Evolutionary conservation across 495 filamentous ascomycete genomes (phyloP), one percentile per base, ranked within the genome.

Genomic region (Lineolata rhizophorae): DNA sequence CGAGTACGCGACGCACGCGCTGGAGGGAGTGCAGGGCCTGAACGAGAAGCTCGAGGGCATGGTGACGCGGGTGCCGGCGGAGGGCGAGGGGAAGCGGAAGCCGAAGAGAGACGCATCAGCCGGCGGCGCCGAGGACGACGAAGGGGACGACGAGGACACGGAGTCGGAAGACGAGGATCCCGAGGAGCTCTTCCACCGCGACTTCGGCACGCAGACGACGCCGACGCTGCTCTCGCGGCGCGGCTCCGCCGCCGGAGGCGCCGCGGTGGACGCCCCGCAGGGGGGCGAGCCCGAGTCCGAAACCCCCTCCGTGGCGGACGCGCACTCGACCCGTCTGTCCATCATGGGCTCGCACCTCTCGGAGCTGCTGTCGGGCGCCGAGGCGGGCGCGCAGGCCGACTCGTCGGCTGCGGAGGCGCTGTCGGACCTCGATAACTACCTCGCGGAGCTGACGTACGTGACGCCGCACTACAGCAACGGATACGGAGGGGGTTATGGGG

Each of bases 141-240:
- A 32, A 8, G 9, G 9, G 9, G 16, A 5, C n/a, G 64, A 64
- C 39, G 57, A 19, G 18, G 30, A 32, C 19, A 6, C 5, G 9
- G 16, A 5, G 15, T 21, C 30, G 9, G 21, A 58, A 20, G 66
- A 56, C 30, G 69, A 62, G 2, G 72, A 77, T 45, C 78, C 80
- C 0, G 76, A 78, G 2, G 80, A 90, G 48, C 68, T 93, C 37
- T 97, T 85, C 60, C 80, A 91, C 52, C 68, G 83, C 9, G 85
- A 94, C 41, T 62, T 81, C 27, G 81, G 73, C 16, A 81, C 82
- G 1, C 87, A 97, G 46, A 93, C 84, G 0, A 76, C 70, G 0
- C 68, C 67, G 0, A 43, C 50, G 2, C 45, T 55, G 0, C n/a
- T n/a, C n/a, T 46, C 49, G 10, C 58, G 63, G 6, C 40, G 49